Percentiles rank a stretch among this genome's conserved stretches.
Conservation (phyloP, 768 basidiomycete species). For the Xerocomellus dryophilus region DNA sequence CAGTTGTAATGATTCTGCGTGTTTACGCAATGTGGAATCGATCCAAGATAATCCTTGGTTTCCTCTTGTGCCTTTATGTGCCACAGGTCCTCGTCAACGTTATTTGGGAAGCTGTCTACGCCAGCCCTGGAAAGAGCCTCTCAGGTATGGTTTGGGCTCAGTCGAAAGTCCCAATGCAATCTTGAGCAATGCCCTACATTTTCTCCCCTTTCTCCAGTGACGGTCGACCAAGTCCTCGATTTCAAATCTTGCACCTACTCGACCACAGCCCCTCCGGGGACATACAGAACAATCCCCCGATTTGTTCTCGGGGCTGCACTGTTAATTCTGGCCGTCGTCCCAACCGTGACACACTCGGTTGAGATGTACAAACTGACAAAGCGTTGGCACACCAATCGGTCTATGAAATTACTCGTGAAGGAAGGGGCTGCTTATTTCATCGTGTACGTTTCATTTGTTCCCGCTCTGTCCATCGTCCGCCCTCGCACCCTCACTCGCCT, state of each 20-base stretch:
- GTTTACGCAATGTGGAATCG: conserved; percentile 13
- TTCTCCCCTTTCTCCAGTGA: neutral
- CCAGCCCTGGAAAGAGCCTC: neutral
- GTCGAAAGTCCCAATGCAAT: neutral
- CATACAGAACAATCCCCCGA: conserved; percentile 8
- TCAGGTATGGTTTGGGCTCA: neutral
- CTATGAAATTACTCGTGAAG: conserved; percentile 2
- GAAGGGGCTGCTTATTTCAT: conserved; percentile 17
- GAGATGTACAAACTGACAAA: conserved; percentile 7
- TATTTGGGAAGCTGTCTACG: neutral
- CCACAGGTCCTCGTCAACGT: neutral
- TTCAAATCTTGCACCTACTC: neutral
- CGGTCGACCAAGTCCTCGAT: neutral
- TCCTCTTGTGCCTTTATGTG: conserved; percentile 4
- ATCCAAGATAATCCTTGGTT: conserved; percentile 4
- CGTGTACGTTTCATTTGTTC: conserved; percentile 2
- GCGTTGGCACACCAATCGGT: conserved; percentile 2
- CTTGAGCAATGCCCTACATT: neutral
- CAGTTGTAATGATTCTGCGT: conserved; percentile 22
- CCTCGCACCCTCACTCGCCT: neutral
- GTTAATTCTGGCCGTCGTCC: conserved; percentile 1
- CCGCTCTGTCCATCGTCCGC: neutral
- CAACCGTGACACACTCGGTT: neutral
- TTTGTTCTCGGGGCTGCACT: conserved; percentile 3
- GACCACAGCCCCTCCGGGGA: neutral